Base-by-base conservation (phyloP, 352 stramenopile genomes). In the Globisporangium parvum region DNA sequence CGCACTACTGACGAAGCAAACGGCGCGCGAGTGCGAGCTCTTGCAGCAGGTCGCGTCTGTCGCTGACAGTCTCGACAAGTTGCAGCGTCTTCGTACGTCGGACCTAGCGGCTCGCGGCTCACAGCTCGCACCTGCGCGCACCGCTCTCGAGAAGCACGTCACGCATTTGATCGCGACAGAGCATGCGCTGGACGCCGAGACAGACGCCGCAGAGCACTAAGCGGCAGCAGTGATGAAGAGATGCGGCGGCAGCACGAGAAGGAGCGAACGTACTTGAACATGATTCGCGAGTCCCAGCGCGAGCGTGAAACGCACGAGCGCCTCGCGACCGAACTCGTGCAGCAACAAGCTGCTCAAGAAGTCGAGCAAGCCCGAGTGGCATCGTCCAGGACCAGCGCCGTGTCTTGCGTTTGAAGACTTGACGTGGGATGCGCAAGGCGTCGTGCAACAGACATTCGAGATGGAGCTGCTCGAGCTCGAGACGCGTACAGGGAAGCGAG, bases 271-370 rank as follows among this genome's bases (percentile, higher is more conserved):
- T 97, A 96, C 56, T 77, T 93, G 42, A 83, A 87, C 42, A 77
- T 84, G 11, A 88, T 97, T 21, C 81, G 81, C 2, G 77, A 93
- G 37, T 95, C 96, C 54, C 87, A 97, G 55, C 80, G 85, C 9
- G 87, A 96, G 51, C 95, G 87, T 56, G 85, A 95, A 49, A 87
- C 79, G 61, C 89, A 96, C 55, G 86, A 95, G 31, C 75, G 75
- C 14, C 65, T 95, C 12, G 45, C 33, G 12, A 47, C 53, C 8
- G 65, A 65, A n/a, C 35, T 79, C 2, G 39, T 2, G 39, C 15
- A 5, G n/a, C n/a, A n/a, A n/a, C n/a, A 71, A 65, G 45, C 44
- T 80, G 31, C 23, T 80, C 15, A 49, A 37, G 42, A n/a, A 33
- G 37, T n/a, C 60, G 20, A 47, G 39, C 26, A 35, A 56, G 11